Conservation (phyloP, 2,329 filamentous ascomycete genomes). For the Epicoccum nigrum region DNA sequence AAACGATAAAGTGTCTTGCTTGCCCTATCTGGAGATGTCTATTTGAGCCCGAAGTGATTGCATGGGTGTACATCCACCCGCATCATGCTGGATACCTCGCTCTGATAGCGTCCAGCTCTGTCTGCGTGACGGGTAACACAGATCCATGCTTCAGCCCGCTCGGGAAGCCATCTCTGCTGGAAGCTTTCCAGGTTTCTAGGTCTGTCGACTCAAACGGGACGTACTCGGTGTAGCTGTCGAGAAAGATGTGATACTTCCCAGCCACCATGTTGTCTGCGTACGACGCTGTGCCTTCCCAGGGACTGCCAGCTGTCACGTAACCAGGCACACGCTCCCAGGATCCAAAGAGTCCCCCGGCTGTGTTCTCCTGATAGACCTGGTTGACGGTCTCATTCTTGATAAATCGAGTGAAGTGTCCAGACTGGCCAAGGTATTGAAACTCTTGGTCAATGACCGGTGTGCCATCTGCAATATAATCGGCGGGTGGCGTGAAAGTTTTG, state of each 20-base stretch:
- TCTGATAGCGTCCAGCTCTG: slow-evolving; percentile 13
- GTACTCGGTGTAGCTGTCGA: slow-evolving; percentile 14
- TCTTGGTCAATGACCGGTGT: slow-evolving; percentile 20
- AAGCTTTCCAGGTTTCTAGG: slow-evolving; percentile 7
- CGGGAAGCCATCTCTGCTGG: slow-evolving; percentile 8
- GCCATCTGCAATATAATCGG: slow-evolving; percentile 12
- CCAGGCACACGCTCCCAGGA: slow-evolving; percentile 8
- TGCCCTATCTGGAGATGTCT: no score
- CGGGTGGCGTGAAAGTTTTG: slow-evolving; percentile 10
- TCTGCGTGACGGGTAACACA: slow-evolving; percentile 11
- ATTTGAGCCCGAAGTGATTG: no score
- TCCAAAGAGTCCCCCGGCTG: slow-evolving; percentile 13
- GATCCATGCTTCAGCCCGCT: slow-evolving; percentile 18
- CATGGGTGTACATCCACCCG: not conserved
- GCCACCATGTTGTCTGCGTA: slow-evolving; percentile 15
- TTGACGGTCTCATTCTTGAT: slow-evolving; percentile 17
- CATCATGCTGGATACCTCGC: slow-evolving; percentile 3
- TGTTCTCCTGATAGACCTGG: slow-evolving; percentile 19
- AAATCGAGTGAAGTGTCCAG: slow-evolving; percentile 17
- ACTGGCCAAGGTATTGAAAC: slow-evolving; percentile 19
- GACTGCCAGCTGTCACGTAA: slow-evolving; percentile 1
- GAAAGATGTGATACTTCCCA: slow-evolving; percentile 14
- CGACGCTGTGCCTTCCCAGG: slow-evolving; percentile 19
- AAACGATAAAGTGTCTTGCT: no score
- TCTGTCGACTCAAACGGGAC: slow-evolving; percentile 13